Evolutionary conservation across 305 asterid species (phyloP), one percentile per base, ranked within the genome.

Genomic region (Fraxinus albicans): DNA sequence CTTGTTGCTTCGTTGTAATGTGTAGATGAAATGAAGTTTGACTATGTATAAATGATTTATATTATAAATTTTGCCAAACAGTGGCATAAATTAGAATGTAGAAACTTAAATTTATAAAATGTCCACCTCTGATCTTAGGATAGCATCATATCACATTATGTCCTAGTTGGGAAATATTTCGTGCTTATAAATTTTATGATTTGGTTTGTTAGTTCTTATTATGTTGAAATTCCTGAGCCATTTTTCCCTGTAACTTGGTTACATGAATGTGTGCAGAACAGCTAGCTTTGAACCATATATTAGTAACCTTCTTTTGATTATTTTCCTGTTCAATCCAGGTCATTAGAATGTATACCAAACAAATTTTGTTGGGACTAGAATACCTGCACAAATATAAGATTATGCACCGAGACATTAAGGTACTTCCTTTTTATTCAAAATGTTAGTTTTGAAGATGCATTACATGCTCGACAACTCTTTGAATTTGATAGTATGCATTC

Each of bases 361-460:
- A 95, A 81, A 84, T 95, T 79, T 85, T 95, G 89, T 34, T 94
- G 84, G 99, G 99, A 19, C 83, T 95, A 82, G 97, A 94, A 82
- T 95, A 95, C 88, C 91, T 95, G 87, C 99, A 95, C 83, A 86
- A 89, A 87, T 91, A 95, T 88, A 93, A 93, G 79, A 95, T 95
- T 73, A 93, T 95, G 98, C 99, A 95, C 89, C 88, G 99, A 86
- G 98, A 95, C 87, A 95, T 95, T 84, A 94, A 95, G 99, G 99
- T 95, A 88, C 38, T 63, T 84, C 53, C 12, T 60, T 38, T 47
- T 73, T 70, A 67, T 77, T 67, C 65, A 40, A 42, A 77, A 78
- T 75, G 76, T 75, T 75, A 8, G 31, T 83, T 8, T 36, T 82
- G 83, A 50, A 76, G 58, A 79, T 34, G 58, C 77, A 58, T 29